Conservation (phyloP, 495 filamentous ascomycete genomes). For the Apiosordaria backusii region DNA sequence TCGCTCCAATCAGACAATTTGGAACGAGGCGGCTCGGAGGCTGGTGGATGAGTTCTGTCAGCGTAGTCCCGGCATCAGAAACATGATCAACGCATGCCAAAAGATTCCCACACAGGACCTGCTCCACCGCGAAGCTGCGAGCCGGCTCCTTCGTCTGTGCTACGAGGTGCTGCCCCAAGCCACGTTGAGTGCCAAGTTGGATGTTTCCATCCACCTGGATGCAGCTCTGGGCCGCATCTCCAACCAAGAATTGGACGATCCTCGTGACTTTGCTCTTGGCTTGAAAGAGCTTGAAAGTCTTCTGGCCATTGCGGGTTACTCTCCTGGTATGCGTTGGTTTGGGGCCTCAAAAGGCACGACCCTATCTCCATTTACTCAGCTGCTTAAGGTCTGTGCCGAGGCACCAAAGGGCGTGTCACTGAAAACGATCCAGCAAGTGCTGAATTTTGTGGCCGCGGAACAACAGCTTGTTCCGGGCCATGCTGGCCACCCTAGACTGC, state of each 20-base stretch:
- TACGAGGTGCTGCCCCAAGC: conserved; percentile 77
- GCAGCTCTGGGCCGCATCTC: conserved; percentile 53
- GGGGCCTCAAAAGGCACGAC: conserved; percentile 45
- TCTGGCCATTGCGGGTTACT: conserved; percentile 70
- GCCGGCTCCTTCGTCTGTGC: conserved; percentile 69
- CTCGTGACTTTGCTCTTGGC: conserved; percentile 50
- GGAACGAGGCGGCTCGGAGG: conserved; percentile 61
- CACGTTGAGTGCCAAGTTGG: conserved; percentile 78
- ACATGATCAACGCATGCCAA: conserved; percentile 66
- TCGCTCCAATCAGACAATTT: conserved; percentile 44
- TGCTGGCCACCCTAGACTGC: conserved; percentile 43
- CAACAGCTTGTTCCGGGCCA: conserved; percentile 44
- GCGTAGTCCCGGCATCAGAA: conserved; percentile 73
- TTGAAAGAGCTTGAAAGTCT: conserved; percentile 71
- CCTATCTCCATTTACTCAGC: conserved; percentile 62
- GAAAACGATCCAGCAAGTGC: conserved; percentile 41
- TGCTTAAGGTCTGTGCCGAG: conserved; percentile 53
- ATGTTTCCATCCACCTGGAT: conserved; percentile 72
- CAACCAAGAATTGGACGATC: conserved; percentile 40
- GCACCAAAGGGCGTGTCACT: conserved; percentile 41
- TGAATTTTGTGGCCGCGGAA: conserved; percentile 50
- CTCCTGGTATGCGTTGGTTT: conserved; percentile 80
- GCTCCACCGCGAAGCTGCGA: conserved; percentile 73
- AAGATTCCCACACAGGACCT: conserved; percentile 62
- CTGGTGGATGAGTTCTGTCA: conserved; percentile 71